These are phyloP conservation scores for Beauveria sp. DNA, from an alignment of 2,329 filamentous ascomycete species.

Conservation along the genomic window DNA sequence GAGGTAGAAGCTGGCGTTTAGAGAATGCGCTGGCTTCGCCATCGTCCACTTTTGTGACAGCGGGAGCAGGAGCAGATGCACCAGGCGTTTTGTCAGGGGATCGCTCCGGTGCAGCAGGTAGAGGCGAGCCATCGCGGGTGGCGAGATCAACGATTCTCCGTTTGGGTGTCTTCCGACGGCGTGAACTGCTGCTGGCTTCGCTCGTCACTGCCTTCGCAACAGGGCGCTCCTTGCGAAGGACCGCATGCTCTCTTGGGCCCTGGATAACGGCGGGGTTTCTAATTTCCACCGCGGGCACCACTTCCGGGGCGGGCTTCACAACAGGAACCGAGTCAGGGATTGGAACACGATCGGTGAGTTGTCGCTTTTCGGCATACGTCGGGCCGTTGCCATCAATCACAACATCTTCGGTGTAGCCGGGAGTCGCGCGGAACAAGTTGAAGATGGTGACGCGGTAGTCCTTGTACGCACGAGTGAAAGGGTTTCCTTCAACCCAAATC, in stretches of 20 bases:
- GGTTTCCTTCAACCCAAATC: conserved; percentile 87
- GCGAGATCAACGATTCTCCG: conserved; percentile 58
- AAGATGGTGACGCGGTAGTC: conserved; percentile 87
- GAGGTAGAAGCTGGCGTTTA: conserved; percentile 27
- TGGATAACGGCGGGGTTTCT: conserved; percentile 59
- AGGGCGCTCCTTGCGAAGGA: conserved; percentile 54
- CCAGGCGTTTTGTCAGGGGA: conserved; percentile 9
- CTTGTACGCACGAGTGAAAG: conserved; percentile 79
- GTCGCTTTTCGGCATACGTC: conserved; percentile 76
- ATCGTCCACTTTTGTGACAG: conserved; percentile 14
- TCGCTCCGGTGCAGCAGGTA: conserved; percentile 23
- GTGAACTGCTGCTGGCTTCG: conserved; percentile 51
- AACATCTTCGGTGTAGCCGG: conserved; percentile 85
- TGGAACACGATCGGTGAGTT: conserved; percentile 72
- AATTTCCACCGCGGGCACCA: conserved; percentile 56
- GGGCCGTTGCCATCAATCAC: conserved; percentile 79
- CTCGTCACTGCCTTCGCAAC: conserved; percentile 45
- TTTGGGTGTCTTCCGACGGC: conserved; percentile 52
- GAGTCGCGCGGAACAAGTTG: conserved; percentile 86
- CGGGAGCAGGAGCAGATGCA: conserved; percentile 12
- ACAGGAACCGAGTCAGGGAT: conserved; percentile 71
- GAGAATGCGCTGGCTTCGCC: conserved; percentile 14
- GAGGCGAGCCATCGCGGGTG: conserved; percentile 36
- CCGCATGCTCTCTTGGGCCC: conserved; percentile 38
- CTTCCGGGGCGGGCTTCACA: conserved; percentile 59